Evolutionary conservation across 768 basidiomycete species (phyloP), one percentile per base, ranked within the genome.

Genomic region (Austroboletus festivus): DNA sequence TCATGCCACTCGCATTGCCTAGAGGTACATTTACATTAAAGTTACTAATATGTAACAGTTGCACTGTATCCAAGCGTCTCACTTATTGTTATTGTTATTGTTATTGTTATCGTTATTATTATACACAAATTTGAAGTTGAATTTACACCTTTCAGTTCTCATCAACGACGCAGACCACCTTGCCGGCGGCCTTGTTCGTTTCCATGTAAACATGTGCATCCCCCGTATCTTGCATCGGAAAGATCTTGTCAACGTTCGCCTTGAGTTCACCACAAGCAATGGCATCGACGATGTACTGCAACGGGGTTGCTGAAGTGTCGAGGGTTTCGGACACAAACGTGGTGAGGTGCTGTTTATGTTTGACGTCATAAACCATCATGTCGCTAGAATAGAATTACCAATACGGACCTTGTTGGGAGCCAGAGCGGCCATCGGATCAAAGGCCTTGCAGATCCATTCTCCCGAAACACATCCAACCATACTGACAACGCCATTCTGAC

Each of bases 11-110:
- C 5, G 16, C 51, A 50, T 56, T 41, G 48, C 55, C 44, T 46
- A 38, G 11, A 54, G 15, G 49, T 53, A 58, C 34, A 55, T 56
- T 19, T 63, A 58, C 44, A 37, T 28, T 34, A 34, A 28, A 45
- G 12, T 35, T 19, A 44, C 40, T 67, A 59, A 67, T 56, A 30
- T 53, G 50, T 58, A 49, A 38, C 30, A 7, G 47, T 26, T 44
- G 42, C n/a, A 22, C 19, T 46, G 15, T 41, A 46, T 56, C 30
- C 22, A 37, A 6, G 28, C 28, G 12, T 5, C 28, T 6, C 28
- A 28, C 5, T 28, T 12, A 12, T 12, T 35, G 16, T n/a, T 5
- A n/a, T 35, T 35, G n/a, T n/a, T n/a, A n/a, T n/a, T n/a, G n/a
- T n/a, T n/a, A n/a, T n/a, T n/a, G n/a, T n/a, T n/a, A n/a, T 28